phyloP scores from a whole-genome alignment of 371 early-diverging fungal species.

The Thermomucor indicae-seudaticae region DNA sequence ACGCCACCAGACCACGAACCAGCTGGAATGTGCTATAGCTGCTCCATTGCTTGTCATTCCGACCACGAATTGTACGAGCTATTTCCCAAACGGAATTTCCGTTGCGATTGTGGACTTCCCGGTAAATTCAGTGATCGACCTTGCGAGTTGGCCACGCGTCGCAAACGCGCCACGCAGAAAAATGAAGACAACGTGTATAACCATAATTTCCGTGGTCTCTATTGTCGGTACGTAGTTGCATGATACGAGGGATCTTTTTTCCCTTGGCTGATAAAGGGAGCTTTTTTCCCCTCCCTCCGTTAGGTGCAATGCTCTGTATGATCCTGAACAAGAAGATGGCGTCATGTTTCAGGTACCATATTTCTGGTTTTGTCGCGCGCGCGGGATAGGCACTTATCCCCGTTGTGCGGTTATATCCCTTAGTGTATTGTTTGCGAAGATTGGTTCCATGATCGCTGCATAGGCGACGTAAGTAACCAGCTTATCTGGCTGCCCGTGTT shows the following conservation, averaged over 20 bases:
- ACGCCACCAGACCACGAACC: slow-evolving; percentile 28
- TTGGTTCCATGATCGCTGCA: slow-evolving; percentile 85
- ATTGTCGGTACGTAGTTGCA: slow-evolving; percentile 63
- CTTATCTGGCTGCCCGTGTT: background rate
- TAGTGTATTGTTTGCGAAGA: slow-evolving; percentile 83
- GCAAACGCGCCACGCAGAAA: slow-evolving; percentile 26
- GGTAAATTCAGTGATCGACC: slow-evolving; percentile 31
- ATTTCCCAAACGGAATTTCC: slow-evolving; percentile 77
- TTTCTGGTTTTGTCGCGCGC: background rate
- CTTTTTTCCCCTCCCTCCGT: background rate
- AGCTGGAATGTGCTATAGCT: slow-evolving; percentile 79
- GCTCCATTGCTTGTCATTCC: slow-evolving; percentile 78
- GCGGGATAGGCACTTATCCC: background rate
- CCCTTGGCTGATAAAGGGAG: too few relatives aligned
- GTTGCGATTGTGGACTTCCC: slow-evolving; percentile 82
- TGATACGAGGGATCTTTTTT: too few relatives aligned
- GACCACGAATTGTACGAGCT: slow-evolving; percentile 80
- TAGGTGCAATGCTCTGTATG: slow-evolving; percentile 71
- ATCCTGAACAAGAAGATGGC: slow-evolving; percentile 66
- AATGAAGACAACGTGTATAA: slow-evolving; percentile 73
- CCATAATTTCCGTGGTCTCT: slow-evolving; percentile 76
- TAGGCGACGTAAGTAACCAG: slow-evolving; percentile 53
- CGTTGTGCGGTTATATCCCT: background rate
- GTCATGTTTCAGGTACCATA: slow-evolving; percentile 70
- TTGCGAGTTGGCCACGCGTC: slow-evolving; percentile 29